phyloP scores from a whole-genome alignment of 768 basidiomycete species.

The Suillus spraguei region DNA sequence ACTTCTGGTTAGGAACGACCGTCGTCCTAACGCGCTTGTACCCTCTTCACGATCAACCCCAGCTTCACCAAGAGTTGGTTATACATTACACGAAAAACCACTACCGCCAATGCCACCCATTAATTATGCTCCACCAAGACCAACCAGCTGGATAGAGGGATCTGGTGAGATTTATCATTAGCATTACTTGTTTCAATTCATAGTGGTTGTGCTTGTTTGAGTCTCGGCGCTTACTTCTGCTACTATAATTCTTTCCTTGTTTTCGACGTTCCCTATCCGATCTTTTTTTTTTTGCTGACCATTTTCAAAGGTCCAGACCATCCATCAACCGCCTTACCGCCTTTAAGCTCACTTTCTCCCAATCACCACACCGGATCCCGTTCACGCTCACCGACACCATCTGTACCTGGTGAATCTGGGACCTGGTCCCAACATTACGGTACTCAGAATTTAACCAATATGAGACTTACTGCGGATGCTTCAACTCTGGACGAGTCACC shows the following conservation, averaged over 20 bases:
- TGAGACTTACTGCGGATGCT: slow-evolving; percentile 22
- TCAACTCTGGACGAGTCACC: slow-evolving; percentile 13
- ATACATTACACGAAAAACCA: slow-evolving; percentile 36
- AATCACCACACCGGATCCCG: slow-evolving; percentile 31
- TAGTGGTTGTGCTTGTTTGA: slow-evolving; percentile 12
- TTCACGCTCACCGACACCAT: slow-evolving; percentile 44
- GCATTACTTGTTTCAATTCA: neutral
- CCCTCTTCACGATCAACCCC: slow-evolving; percentile 28
- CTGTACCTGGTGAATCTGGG: slow-evolving; percentile 28
- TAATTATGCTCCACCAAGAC: slow-evolving; percentile 11
- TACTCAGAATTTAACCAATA: slow-evolving; percentile 20
- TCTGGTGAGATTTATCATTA: slow-evolving; percentile 25
- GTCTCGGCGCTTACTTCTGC: slow-evolving; percentile 27
- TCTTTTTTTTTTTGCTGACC: slow-evolving; percentile 17
- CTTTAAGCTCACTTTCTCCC: slow-evolving; percentile 35
- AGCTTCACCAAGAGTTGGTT: slow-evolving; percentile 21
- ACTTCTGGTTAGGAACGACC: slow-evolving; percentile 21
- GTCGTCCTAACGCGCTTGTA: slow-evolving; percentile 28
- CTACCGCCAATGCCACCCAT: slow-evolving; percentile 37
- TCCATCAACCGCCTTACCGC: slow-evolving; percentile 34
- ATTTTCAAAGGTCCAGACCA: slow-evolving; percentile 31
- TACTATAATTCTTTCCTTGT: slow-evolving; percentile 22
- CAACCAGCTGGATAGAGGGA: slow-evolving; percentile 29
- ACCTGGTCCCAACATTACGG: slow-evolving; percentile 27
- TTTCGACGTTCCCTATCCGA: slow-evolving; percentile 19